Conservation (phyloP, 2,329 filamentous ascomycete genomes). For the Scedosporium minutisporum region DNA sequence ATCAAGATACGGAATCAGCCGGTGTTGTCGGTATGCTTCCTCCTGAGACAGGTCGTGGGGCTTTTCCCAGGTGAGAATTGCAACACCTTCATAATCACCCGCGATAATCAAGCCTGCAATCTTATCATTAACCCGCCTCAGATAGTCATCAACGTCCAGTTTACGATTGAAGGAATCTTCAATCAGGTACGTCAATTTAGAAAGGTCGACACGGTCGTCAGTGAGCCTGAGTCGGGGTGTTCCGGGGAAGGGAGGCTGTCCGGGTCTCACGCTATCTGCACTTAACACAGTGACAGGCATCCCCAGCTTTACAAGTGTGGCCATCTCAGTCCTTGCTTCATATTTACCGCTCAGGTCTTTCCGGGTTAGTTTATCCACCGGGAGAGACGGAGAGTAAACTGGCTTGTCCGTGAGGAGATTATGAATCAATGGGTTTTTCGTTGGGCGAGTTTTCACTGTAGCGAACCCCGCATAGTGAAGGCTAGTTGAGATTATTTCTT, state of each 20-base stretch:
- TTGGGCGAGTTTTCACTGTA: constrained; percentile 44
- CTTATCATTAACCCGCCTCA: constrained; percentile 67
- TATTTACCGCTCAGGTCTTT: constrained; percentile 5
- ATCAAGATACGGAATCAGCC: constrained; percentile 86
- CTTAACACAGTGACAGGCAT: constrained; percentile 71
- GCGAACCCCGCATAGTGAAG: constrained; percentile 19
- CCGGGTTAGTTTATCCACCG: constrained; percentile 38
- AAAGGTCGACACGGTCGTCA: constrained; percentile 73
- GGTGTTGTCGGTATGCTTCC: constrained; percentile 41
- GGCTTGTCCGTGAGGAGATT: constrained; percentile 95
- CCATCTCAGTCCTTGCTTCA: constrained; percentile 20
- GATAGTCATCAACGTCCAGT: constrained; percentile 74
- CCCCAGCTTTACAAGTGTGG: constrained; percentile 82
- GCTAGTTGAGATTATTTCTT: constrained; percentile 1
- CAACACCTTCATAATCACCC: constrained; percentile 91
- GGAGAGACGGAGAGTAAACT: constrained; percentile 82
- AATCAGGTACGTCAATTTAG: constrained; percentile 75
- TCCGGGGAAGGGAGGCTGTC: constrained; percentile 56
- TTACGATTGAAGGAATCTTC: constrained; percentile 86
- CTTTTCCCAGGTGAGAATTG: constrained; percentile 88
- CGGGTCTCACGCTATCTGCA: constrained; percentile 33
- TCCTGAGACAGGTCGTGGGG: constrained; percentile 52
- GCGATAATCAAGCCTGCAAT: constrained; percentile 90
- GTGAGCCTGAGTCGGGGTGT: constrained; percentile 58
- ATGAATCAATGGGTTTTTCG: constrained; percentile 80